Percentiles rank a stretch among this genome's conserved stretches.
Evolutionary conservation across 1,284 basidiomycete genomes (phyloP).

Genomic region (Trametes sp.): DNA sequence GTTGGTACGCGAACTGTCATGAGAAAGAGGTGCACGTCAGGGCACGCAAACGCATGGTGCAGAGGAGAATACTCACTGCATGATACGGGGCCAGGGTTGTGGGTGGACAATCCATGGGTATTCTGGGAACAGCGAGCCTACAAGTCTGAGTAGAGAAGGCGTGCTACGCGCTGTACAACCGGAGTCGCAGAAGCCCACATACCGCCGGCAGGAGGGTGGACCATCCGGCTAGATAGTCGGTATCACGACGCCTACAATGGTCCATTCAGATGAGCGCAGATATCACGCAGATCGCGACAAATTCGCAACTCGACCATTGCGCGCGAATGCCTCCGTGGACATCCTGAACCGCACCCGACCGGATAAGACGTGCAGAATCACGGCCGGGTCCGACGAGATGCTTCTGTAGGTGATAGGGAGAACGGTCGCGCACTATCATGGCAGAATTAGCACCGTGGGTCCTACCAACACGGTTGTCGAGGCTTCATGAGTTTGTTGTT

Average conservation of each 20-base stretch:
- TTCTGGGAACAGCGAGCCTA: neutral
- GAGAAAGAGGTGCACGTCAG: neutral
- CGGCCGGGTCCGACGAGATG: neutral
- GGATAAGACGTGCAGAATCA: neutral
- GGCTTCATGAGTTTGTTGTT: too few relatives aligned
- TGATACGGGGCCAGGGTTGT: neutral
- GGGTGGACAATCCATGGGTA: neutral
- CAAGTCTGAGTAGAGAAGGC: neutral
- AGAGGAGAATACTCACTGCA: constrained; percentile 5
- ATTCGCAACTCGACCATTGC: neutral
- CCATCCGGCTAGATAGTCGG: neutral
- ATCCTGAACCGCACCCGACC: too few relatives aligned
- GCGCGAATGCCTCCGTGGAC: neutral
- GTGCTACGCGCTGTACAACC: neutral
- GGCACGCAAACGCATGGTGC: neutral
- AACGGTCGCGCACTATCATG: neutral
- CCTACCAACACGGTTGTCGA: too few relatives aligned
- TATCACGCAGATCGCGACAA: neutral
- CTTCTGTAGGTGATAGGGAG: neutral
- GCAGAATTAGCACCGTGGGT: neutral
- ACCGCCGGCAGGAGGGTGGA: neutral
- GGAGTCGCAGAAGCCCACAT: neutral
- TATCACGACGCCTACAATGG: neutral
- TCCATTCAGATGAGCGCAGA: neutral
- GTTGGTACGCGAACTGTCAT: neutral